Percentiles rank a stretch among this genome's conserved stretches.
Evolutionary conservation across 306 rosid species (phyloP).

Genomic region (Cyamopsis tetragonoloba): DNA sequence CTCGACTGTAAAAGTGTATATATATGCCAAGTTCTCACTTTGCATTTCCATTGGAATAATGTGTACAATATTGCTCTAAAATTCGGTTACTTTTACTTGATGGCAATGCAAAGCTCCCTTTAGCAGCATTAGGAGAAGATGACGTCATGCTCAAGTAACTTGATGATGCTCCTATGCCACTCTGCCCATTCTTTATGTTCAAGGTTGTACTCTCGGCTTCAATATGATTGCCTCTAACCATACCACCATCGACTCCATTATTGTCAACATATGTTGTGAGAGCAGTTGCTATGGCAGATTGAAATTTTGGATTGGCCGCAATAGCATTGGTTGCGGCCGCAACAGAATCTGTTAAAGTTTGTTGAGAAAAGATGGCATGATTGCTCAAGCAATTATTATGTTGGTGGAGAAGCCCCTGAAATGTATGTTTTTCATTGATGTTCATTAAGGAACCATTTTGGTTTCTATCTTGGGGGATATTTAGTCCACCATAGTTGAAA

Average conservation of each 20-base stretch:
- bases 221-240: constrained; percentile 19
- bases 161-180: constrained; percentile 25
- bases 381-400: constrained; percentile 25
- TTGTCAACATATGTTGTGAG: constrained; percentile 18
- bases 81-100: neutral
- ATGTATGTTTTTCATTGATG: constrained; percentile 33
- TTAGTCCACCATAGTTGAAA: constrained; percentile 19
- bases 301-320: constrained; percentile 29
- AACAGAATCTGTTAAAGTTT: constrained; percentile 16
- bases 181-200: too few relatives aligned
- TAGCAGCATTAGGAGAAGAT: neutral
- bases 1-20: neutral
- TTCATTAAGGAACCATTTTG: constrained; percentile 7
- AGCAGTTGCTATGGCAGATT: constrained; percentile 31
- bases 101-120: neutral
- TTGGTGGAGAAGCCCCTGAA: constrained; percentile 32
- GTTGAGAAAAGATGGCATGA: constrained; percentile 10
- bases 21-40: neutral
- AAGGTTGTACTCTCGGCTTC: neutral
- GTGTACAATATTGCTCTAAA: neutral
- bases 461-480: constrained; percentile 19
- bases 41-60: neutral
- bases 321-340: constrained; percentile 28
- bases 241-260: neutral
- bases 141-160: constrained; percentile 28